Evolutionary conservation across 768 basidiomycete species (phyloP).

Genomic region (Ramaria sp.): DNA sequence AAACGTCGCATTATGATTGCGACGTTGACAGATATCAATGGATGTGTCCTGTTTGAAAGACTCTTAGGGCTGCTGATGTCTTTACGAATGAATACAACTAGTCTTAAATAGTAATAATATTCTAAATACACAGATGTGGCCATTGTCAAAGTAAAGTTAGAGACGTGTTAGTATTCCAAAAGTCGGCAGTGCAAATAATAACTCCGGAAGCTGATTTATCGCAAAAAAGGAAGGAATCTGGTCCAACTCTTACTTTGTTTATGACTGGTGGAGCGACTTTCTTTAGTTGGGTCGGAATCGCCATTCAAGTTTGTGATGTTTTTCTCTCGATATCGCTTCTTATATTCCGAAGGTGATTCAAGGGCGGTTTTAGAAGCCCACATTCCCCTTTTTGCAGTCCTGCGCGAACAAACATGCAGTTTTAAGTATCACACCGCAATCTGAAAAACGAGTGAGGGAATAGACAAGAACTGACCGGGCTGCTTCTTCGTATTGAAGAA

Average conservation of each 20-base stretch:
- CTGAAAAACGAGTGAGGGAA: background rate
- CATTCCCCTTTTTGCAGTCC: constrained; percentile 57
- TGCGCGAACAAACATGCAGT: constrained; percentile 19
- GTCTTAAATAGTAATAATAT: too few species aligned
- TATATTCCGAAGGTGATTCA: constrained; percentile 75
- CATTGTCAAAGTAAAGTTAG: too few species aligned
- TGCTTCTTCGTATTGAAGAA: constrained; percentile 46
- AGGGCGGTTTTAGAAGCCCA: constrained; percentile 45
- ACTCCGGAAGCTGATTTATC: too few species aligned
- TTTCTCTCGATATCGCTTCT: constrained; percentile 40
- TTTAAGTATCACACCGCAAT: background rate
- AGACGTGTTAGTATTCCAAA: too few species aligned
- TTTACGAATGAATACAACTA: too few species aligned
- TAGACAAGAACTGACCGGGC: constrained; percentile 43
- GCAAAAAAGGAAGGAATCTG: background rate
- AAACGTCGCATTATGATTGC: too few species aligned
- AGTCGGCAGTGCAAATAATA: too few species aligned
- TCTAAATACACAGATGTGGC: too few species aligned
- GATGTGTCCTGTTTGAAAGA: too few species aligned
- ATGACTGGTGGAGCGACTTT: background rate
- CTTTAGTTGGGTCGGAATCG: background rate
- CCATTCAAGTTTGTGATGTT: background rate
- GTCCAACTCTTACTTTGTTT: background rate
- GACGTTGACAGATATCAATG: too few species aligned
- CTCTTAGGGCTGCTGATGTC: too few species aligned